A percentile compares a stretch with the other conserved stretches of the same genome.
These are phyloP conservation scores for Viola pubescens DNA, from an alignment of 441 rosid genomes.

Conservation along the genomic window DNA sequence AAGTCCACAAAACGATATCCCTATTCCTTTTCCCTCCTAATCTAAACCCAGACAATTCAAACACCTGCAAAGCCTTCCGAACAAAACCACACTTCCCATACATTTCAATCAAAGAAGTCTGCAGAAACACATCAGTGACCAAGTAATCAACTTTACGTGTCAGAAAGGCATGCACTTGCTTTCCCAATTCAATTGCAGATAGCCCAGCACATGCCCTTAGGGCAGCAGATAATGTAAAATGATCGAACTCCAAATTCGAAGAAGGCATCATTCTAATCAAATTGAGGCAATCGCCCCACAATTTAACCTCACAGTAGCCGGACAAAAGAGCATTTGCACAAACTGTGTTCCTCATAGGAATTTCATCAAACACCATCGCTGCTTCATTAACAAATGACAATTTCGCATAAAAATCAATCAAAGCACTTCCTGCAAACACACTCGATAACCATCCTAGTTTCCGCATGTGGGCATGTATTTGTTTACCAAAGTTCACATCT, in stretches of 20 bases:
- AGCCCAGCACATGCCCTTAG: conserved; percentile 30
- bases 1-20: conserved; percentile 56
- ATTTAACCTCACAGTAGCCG: conserved; percentile 31
- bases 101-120: conserved; percentile 50
- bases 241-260: conserved; percentile 32
- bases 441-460: conserved; percentile 42
- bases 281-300: conserved; percentile 32
- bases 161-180: conserved; percentile 41
- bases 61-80: conserved; percentile 37
- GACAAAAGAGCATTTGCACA: conserved; percentile 50
- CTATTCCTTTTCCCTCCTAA: conserved; percentile 15
- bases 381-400: conserved; percentile 24
- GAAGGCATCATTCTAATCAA: conserved; percentile 37
- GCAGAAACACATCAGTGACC: conserved; percentile 37
- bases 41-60: conserved; percentile 24
- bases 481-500: conserved; percentile 31
- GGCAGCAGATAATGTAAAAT: conserved; percentile 34
- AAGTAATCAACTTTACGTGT: conserved; percentile 22
- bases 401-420: conserved; percentile 38
- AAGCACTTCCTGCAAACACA: conserved; percentile 49
- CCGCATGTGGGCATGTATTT: conserved; percentile 33
- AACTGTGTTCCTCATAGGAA: conserved; percentile 42
- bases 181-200: conserved; percentile 34
- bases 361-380: conserved; percentile 41
- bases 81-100: conserved; percentile 53